Conservation (phyloP, 345 rosid genomes). For the Lepidium didymum region DNA sequence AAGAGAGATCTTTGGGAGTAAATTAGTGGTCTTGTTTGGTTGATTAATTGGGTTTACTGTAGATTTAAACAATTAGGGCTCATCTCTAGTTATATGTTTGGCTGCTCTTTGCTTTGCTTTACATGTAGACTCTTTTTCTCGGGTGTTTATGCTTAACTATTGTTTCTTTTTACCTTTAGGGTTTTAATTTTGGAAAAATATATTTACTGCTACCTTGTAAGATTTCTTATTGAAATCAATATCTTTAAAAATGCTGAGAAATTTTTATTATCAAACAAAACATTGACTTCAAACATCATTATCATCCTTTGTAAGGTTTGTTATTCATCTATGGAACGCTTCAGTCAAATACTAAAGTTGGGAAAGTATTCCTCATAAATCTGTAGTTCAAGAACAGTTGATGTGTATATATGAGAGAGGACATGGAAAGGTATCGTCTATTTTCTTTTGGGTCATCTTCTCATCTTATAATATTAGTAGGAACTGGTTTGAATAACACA, state of each 20-base stretch:
- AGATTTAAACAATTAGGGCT: constrained; percentile 16
- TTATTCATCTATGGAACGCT: too few relatives aligned
- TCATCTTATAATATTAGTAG: too few relatives aligned
- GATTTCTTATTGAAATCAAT: neutral
- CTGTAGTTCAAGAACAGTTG: too few relatives aligned
- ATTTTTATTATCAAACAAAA: neutral
- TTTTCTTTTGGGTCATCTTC: too few relatives aligned
- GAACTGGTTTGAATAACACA: too few relatives aligned
- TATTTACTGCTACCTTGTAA: neutral
- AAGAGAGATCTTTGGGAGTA: constrained; percentile 4
- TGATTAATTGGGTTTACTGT: constrained; percentile 12
- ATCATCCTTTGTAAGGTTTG: neutral
- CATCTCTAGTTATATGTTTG: constrained; percentile 5
- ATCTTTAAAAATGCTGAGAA: neutral
- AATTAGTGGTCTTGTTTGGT: constrained; percentile 10
- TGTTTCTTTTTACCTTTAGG: neutral
- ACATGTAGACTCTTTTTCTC: neutral
- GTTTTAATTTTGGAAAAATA: neutral
- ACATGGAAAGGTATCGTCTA: too few relatives aligned
- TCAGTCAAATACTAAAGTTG: too few relatives aligned
- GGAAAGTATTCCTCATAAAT: too few relatives aligned
- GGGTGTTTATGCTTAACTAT: neutral
- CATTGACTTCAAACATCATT: neutral
- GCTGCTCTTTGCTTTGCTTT: neutral
- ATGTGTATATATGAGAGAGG: too few relatives aligned